These are phyloP conservation scores for Diutina scorzettiae DNA, from an alignment of 1,139 yeast species.

Conservation along the genomic window DNA sequence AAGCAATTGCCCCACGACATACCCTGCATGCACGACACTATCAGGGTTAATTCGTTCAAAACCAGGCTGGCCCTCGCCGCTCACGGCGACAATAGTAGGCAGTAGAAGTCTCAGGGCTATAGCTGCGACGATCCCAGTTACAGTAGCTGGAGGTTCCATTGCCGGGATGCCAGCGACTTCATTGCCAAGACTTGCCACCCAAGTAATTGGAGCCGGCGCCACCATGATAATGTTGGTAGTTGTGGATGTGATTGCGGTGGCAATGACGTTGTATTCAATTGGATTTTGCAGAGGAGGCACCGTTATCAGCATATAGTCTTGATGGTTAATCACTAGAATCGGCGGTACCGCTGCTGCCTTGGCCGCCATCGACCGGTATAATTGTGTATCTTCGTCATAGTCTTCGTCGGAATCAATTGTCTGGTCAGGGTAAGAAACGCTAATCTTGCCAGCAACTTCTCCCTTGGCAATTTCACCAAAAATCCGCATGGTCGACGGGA, in stretches of 20 bases:
- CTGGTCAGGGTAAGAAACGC: neutral
- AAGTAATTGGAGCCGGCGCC: neutral
- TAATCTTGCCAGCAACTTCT: neutral
- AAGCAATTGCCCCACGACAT: neutral
- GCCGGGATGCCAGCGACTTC: neutral
- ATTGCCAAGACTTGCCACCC: neutral
- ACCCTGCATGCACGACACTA: neutral
- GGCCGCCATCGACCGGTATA: neutral
- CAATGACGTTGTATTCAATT: neutral
- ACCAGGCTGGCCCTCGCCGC: slow-evolving; percentile 4
- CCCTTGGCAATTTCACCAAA: neutral
- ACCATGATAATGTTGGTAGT: neutral
- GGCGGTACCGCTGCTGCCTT: neutral
- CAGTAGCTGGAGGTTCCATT: neutral
- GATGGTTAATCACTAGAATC: neutral
- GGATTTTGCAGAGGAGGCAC: neutral
- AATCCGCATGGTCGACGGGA: neutral
- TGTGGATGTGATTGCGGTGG: neutral
- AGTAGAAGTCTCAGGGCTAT: neutral
- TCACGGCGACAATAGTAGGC: neutral
- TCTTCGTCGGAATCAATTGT: neutral
- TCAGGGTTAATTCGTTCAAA: neutral
- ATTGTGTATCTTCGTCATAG: slow-evolving; percentile 3
- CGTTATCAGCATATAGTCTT: neutral
- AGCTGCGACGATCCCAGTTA: slow-evolving; percentile 4